Evolutionary conservation across 2,329 filamentous ascomycete species (phyloP).

Genomic region (Onygenales sp.): DNA sequence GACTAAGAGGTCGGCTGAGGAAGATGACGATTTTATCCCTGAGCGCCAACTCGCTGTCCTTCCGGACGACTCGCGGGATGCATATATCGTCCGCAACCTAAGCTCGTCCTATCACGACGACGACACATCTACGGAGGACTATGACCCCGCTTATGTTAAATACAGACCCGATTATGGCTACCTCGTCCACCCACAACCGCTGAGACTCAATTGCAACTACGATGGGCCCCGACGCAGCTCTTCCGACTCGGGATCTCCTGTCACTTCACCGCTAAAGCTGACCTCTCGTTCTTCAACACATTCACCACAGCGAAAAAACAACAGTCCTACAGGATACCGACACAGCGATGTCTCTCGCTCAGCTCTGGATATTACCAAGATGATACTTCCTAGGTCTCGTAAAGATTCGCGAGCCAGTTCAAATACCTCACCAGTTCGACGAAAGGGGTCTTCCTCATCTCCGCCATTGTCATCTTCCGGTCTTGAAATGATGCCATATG

Average conservation of each 20-base stretch:
- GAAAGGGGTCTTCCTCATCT: background rate
- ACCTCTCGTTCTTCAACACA: background rate
- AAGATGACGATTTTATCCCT: background rate
- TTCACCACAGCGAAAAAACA: background rate
- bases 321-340: background rate
- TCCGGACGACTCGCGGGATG: background rate
- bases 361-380: background rate
- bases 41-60: background rate
- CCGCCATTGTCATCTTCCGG: background rate
- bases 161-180: background rate
- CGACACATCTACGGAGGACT: background rate
- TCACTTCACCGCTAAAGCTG: background rate
- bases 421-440: slow-evolving; percentile 1
- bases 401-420: background rate
- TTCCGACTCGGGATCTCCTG: background rate
- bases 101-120: background rate
- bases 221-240: background rate
- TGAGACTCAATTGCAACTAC: slow-evolving; percentile 2
- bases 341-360: background rate
- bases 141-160: background rate
- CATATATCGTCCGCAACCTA: background rate
- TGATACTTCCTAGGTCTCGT: background rate
- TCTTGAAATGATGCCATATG: background rate
- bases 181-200: slow-evolving; percentile 2
- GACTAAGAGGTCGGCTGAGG: background rate